Percentiles rank a stretch among this genome's conserved stretches.
These are phyloP conservation scores for Thalia dealbata DNA, from an alignment of 176 grass and related monocot genomes.

Conservation along the genomic window DNA sequence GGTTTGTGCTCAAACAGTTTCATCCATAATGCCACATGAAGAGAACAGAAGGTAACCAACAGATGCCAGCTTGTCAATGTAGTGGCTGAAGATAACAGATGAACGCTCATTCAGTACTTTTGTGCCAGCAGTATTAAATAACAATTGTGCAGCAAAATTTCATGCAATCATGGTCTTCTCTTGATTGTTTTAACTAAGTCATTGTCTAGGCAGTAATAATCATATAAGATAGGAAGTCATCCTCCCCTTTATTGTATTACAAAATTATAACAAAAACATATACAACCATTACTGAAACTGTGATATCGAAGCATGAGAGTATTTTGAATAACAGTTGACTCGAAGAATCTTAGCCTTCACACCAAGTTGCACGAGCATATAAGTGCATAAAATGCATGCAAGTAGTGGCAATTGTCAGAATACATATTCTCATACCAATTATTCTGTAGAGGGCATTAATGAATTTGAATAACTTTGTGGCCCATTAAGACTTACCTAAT, in stretches of 20 bases:
- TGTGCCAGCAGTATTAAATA: conserved; percentile 1
- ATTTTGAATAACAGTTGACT: background rate
- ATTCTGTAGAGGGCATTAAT: background rate
- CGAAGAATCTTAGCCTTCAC: background rate
- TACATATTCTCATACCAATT: background rate
- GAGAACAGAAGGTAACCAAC: conserved; percentile 91
- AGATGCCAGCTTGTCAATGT: conserved; percentile 99
- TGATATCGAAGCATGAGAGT: background rate
- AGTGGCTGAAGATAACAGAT: conserved; percentile 52
- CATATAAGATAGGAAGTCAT: background rate
- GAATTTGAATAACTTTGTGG: background rate
- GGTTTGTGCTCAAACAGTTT: conserved; percentile 98
- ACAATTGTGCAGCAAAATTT: conserved; percentile 11
- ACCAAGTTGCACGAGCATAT: background rate
- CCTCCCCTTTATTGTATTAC: background rate
- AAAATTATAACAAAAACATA: background rate
- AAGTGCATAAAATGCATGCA: background rate
- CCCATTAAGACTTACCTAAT: background rate
- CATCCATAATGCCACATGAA: conserved; percentile 87
- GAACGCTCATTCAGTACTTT: conserved; percentile 2
- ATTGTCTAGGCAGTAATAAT: background rate
- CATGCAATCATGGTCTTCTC: background rate
- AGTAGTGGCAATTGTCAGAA: background rate
- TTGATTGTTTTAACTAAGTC: background rate
- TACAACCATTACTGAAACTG: background rate